Percentiles rank a stretch among this genome's conserved stretches.
These are phyloP conservation scores for Podila clonocystis DNA, from an alignment of 192 early-diverging fungal genomes.

Conservation along the genomic window DNA sequence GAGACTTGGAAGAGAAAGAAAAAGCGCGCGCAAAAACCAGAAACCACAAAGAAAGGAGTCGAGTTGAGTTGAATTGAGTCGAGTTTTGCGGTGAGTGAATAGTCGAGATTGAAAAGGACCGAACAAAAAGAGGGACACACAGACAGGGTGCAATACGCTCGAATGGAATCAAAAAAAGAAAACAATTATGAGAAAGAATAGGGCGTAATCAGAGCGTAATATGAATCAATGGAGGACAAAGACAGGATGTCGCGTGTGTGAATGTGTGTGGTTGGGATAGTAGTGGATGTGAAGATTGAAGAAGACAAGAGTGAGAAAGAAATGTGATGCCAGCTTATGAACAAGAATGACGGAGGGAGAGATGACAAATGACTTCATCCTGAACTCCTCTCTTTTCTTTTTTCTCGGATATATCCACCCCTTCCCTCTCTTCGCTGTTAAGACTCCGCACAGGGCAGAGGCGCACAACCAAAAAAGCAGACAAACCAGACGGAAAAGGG, in stretches of 20 bases:
- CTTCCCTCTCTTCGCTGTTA: too few species aligned
- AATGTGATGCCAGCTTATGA: too few species aligned
- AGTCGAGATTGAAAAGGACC: too few species aligned
- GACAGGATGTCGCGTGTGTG: background rate
- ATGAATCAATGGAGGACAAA: background rate
- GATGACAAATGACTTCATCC: constrained; percentile 4
- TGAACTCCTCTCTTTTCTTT: background rate
- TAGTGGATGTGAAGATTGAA: background rate
- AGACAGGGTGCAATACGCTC: background rate
- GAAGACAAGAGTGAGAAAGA: background rate
- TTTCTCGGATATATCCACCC: background rate
- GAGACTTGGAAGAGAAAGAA: constrained; percentile 6
- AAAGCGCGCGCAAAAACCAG: background rate
- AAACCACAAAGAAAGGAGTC: background rate
- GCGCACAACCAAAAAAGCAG: too few species aligned
- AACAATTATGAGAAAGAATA: too few species aligned
- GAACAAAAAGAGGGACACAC: too few species aligned
- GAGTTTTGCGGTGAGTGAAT: too few species aligned
- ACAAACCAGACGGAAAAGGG: too few species aligned
- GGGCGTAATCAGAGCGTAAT: too few species aligned
- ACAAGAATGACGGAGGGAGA: background rate
- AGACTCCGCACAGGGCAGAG: too few species aligned
- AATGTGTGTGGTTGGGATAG: background rate
- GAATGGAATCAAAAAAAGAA: too few species aligned
- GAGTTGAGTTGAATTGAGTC: background rate